Evolutionary conservation across 805 yeast species (phyloP).

Genomic region (Millerago galiae): DNA sequence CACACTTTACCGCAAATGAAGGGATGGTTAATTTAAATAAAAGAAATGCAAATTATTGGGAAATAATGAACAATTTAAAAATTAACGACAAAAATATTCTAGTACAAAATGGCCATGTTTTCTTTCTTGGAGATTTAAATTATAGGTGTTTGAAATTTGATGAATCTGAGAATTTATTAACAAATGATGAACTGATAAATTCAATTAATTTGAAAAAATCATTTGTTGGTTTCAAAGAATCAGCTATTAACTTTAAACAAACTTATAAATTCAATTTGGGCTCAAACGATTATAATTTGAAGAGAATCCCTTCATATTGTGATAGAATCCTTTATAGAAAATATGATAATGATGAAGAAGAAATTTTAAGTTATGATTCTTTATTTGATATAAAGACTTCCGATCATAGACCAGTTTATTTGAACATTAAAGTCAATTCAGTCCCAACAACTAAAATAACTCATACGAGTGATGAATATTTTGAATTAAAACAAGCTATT

Average conservation of each 20-base stretch:
- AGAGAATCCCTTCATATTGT: conserved; percentile 84
- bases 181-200: conserved; percentile 30
- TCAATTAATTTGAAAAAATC: conserved; percentile 34
- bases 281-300: conserved; percentile 42
- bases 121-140: conserved; percentile 82
- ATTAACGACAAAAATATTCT: conserved; percentile 44
- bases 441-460: background rate
- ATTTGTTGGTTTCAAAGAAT: conserved; percentile 62
- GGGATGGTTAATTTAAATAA: conserved; percentile 39
- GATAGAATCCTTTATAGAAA: conserved; percentile 66
- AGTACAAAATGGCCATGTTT: conserved; percentile 50
- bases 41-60: conserved; percentile 48
- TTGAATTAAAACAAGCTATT: background rate
- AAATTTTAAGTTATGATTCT: conserved; percentile 40
- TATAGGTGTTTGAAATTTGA: conserved; percentile 44
- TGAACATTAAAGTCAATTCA: conserved; percentile 28
- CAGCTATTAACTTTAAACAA: conserved; percentile 61
- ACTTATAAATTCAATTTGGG: conserved; percentile 64
- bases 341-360: conserved; percentile 27
- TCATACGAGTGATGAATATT: background rate
- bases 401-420: conserved; percentile 77
- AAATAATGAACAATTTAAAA: conserved; percentile 46
- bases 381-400: conserved; percentile 45
- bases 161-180: conserved; percentile 16
- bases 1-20: conserved; percentile 78